Percentiles rank a stretch among this genome's conserved stretches.
These are phyloP conservation scores for Asclepias syriaca DNA, from an alignment of 257 asterid genomes.

Conservation along the genomic window DNA sequence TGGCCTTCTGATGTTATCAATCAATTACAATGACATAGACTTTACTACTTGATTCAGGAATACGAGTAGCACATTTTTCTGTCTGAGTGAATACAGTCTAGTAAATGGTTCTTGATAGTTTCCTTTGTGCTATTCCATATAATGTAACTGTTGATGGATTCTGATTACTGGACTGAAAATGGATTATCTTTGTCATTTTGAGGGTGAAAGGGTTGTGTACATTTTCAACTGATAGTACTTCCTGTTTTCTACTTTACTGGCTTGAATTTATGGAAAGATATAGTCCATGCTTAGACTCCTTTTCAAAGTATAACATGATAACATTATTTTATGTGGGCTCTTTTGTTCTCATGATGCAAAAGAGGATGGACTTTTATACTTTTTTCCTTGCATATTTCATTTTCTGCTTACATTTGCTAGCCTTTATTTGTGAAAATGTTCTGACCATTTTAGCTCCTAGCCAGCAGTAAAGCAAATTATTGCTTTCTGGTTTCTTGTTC, in stretches of 20 bases:
- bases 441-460: background rate
- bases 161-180: background rate
- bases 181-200: constrained; percentile 1
- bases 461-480: background rate
- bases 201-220: background rate
- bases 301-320: background rate
- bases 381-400: background rate
- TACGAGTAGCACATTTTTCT: constrained; percentile 13
- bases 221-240: background rate
- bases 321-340: background rate
- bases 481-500: background rate
- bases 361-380: background rate
- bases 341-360: background rate
- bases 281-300: too few species aligned
- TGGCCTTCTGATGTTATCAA: background rate
- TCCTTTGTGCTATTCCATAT: background rate
- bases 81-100: background rate
- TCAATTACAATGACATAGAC: background rate
- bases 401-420: background rate
- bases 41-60: background rate
- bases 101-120: background rate
- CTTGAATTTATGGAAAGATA: background rate
- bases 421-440: background rate
- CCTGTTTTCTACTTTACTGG: background rate
- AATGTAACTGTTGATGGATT: background rate